These are phyloP conservation scores for Kodamaea leandrae DNA, from an alignment of 805 yeast genomes.

Conservation along the genomic window DNA sequence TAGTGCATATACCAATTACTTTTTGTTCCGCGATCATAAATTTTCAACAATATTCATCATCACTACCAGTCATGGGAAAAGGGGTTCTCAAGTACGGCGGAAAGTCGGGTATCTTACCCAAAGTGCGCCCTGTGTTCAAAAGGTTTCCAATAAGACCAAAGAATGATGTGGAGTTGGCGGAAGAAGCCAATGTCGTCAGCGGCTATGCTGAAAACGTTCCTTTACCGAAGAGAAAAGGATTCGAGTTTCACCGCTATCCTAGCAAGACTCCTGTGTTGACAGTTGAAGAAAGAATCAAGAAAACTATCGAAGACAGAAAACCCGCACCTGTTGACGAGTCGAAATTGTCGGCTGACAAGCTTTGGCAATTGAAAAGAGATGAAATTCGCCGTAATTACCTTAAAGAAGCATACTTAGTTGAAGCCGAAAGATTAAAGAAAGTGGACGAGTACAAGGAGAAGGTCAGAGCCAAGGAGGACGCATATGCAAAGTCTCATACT, in stretches of 20 bases:
- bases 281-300: conserved; percentile 56
- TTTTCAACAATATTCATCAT: conserved; percentile 1
- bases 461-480: conserved; percentile 27
- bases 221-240: conserved; percentile 57
- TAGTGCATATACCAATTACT: conserved; percentile 5
- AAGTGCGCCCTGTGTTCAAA: conserved; percentile 71
- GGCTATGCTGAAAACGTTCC: conserved; percentile 73
- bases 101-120: conserved; percentile 82
- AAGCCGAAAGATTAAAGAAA: conserved; percentile 47
- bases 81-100: conserved; percentile 52
- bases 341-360: conserved; percentile 32
- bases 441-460: conserved; percentile 29
- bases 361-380: conserved; percentile 51
- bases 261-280: conserved; percentile 52
- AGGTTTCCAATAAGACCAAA: conserved; percentile 54
- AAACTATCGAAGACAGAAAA: conserved; percentile 48
- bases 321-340: conserved; percentile 31
- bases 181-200: conserved; percentile 44
- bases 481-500: conserved; percentile 24
- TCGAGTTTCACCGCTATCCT: conserved; percentile 50
- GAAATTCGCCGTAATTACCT: conserved; percentile 72
- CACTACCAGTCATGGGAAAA: conserved; percentile 40
- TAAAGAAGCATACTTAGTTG: conserved; percentile 56
- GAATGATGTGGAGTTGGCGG: conserved; percentile 41
- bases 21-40: background rate